Percentiles rank a stretch among this genome's conserved stretches.
phyloP scores from a whole-genome alignment of 108 stramenopile genomes.

The Discostella pseudostelligera region DNA sequence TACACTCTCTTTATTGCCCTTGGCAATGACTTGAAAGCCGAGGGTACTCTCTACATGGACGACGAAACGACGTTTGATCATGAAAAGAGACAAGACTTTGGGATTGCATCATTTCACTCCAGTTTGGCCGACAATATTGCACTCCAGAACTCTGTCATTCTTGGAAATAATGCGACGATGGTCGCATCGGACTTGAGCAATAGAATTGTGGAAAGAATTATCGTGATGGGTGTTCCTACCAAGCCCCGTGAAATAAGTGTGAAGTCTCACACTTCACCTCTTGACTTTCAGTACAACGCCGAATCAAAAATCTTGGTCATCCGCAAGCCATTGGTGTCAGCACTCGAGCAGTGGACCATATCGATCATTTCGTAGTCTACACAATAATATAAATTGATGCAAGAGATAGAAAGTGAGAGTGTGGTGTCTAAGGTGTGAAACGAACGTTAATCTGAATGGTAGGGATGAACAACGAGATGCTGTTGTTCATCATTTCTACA shows the following conservation, averaged over 20 bases:
- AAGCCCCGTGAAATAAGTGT: conserved; percentile 43
- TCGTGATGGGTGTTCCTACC: conserved; percentile 71
- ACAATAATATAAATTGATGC: too few species aligned
- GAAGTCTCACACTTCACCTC: conserved; percentile 6
- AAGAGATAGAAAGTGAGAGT: too few species aligned
- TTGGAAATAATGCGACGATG: conserved; percentile 51
- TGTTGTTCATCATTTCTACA: too few species aligned
- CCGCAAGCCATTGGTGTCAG: conserved; percentile 76
- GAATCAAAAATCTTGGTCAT: conserved; percentile 65
- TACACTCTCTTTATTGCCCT: conserved; percentile 95
- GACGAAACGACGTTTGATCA: conserved; percentile 92
- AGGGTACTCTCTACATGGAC: conserved; percentile 93
- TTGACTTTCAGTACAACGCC: conserved; percentile 55
- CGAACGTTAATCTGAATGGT: too few species aligned
- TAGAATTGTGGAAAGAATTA: conserved; percentile 74
- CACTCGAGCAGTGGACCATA: conserved; percentile 63
- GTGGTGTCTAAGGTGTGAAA: too few species aligned
- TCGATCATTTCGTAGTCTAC: too few species aligned
- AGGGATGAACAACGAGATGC: too few species aligned
- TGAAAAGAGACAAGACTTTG: conserved; percentile 61
- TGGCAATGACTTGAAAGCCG: conserved; percentile 62
- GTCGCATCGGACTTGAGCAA: conserved; percentile 25
- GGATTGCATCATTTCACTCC: conserved; percentile 54
- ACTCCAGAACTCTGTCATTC: conserved; percentile 48
- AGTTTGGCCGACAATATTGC: conserved; percentile 42